Base-by-base conservation (phyloP, 345 rosid genomes). In the Ceriops decandra region DNA sequence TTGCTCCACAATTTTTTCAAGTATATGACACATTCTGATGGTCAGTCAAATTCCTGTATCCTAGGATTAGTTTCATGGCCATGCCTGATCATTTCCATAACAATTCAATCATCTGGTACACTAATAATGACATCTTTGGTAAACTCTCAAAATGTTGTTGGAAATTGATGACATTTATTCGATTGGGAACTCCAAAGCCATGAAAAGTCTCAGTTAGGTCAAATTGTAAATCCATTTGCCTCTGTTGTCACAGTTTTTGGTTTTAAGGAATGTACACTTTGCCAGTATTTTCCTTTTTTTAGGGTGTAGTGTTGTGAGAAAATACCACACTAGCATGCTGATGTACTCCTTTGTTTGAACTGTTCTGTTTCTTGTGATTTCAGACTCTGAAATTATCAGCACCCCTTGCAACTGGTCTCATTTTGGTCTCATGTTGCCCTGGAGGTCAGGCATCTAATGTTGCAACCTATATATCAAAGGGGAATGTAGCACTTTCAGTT, bases 371-470 rank as follows among this genome's bases (percentile, higher is more conserved):
- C 56, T 26, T 27, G 79, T 67, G 52, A 60, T 76, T 71, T 64
- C 85, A 93, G 99, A 69, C 77, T 64, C 82, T 93, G 51, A 91
- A 93, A 83, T 86, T 91, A 57, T 91, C 97, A 9, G 99, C 97
- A 53, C 96, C 96, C 59, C 98, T 93, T 73, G 97, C 98, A 3
- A 91, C 97, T 72, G 97, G 97, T 70, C 93, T 93, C 73, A 93
- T 93, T 72, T 71, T 93, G 74, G 98, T 91, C 62, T 93, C 98
- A 24, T 93, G 98, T 84, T 93, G 98, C 80, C 97, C 98, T 52
- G 97, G 96, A 65, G 98, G 97, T 73, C 97, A 93, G 80, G 97
- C 98, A 9, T 93, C 97, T 7, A 93, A 93, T 68, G 97, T 93
- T 73, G 97, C 98, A 27, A 93, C 97, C 56, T 93, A 88, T 74